Base-by-base conservation (phyloP, 345 rosid genomes). In the Pistacia atlantica region DNA sequence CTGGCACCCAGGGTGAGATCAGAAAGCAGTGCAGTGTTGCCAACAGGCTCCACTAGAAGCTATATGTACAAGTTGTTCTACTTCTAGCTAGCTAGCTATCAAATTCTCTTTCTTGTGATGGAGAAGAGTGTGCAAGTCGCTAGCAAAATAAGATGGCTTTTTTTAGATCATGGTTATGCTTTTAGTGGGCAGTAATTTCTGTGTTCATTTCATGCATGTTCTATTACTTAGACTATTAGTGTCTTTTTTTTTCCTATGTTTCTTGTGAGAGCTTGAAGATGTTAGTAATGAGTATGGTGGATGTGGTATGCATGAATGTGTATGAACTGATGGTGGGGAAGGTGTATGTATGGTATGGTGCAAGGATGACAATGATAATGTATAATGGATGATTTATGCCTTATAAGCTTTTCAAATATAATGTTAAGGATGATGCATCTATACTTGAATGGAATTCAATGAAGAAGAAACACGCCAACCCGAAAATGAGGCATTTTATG, bases 1-100 rank as follows among this genome's bases (percentile, higher is more conserved):
- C 99, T 5, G 98, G 97, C 3, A 76, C 83, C 33, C 80, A 93
- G 80, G 99, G 99, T 84, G 99, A 95, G 95, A 85, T 95, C 83
- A 87, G 98, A 84, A 91, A 89, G 85, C 91, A 90, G 48, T 95
- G 99, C 82, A 95, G 86, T 60, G 83, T 92, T 65, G 90, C 95
- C 58, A 95, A 93, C 91, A 95, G 90, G 93, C 89, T 25, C 79
- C 96, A 92, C 71, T 90, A 85, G 80, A 81, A 55, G 60, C 71
- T 73, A 16, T 65, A 11, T 18, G 46, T 28, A 16, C 54, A 42
- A 14, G 45, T 54, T 37, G 37, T 58, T 16, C 59, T 42, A 6
- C 9, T 38, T 2, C 46, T 7, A 42, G 10, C 5, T 38, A 0
- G 7, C 46, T 42, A 42, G 46, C 46, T 42, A 14, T 58, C 8